phyloP scores from a whole-genome alignment of 106 monocot species.

The Platanthera zijinensis region DNA sequence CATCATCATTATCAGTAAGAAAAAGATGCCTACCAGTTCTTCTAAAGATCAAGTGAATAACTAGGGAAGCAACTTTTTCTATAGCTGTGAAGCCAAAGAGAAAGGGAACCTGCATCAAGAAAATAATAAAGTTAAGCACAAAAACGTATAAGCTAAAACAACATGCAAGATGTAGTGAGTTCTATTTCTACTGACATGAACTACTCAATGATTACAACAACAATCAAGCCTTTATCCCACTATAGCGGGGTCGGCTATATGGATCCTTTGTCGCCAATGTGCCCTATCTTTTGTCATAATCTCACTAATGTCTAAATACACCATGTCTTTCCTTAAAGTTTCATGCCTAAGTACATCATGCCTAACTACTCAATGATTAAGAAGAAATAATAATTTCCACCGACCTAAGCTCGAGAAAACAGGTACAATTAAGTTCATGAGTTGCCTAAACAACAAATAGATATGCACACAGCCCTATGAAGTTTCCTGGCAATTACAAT shows the following conservation, averaged over 20 bases:
- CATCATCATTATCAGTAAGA: slow-evolving; percentile 68
- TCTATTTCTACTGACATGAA: not conserved
- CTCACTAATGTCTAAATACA: no score
- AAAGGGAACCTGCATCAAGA: slow-evolving; percentile 78
- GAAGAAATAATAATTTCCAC: not conserved
- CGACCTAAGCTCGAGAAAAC: no score
- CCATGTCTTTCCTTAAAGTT: no score
- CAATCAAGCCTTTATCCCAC: no score
- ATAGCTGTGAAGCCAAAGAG: slow-evolving; percentile 79
- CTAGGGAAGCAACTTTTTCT: slow-evolving; percentile 64
- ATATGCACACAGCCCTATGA: no score
- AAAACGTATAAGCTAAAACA: not conserved
- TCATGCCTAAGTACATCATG: no score
- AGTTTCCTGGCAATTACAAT: no score
- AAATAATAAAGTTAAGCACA: not conserved
- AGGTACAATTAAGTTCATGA: no score
- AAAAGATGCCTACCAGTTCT: slow-evolving; percentile 96
- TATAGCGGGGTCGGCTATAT: no score
- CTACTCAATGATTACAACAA: not conserved
- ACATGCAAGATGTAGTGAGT: not conserved
- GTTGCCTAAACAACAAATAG: no score
- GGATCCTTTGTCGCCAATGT: no score
- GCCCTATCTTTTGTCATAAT: no score
- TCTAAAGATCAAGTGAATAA: slow-evolving; percentile 89
- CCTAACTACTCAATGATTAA: not conserved